These are phyloP conservation scores for Phytophthora lateralis DNA, from an alignment of 352 stramenopile genomes.

Conservation along the genomic window DNA sequence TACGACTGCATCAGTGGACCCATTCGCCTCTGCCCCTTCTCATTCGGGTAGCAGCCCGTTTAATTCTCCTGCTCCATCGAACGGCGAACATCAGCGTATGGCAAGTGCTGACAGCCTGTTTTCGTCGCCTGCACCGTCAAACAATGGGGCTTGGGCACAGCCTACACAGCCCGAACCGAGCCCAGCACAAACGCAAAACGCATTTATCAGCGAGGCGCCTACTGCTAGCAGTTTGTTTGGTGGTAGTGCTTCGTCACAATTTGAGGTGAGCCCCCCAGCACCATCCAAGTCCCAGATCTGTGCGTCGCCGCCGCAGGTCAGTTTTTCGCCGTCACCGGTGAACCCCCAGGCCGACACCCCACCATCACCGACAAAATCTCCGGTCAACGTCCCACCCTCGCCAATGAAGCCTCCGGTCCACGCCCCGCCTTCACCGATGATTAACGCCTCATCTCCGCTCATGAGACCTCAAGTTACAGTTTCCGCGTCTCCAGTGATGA, in stretches of 20 bases:
- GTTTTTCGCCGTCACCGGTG: slow-evolving; percentile 4
- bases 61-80: slow-evolving; percentile 16
- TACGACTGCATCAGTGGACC: slow-evolving; percentile 10
- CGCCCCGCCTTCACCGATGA: slow-evolving; percentile 10
- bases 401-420: slow-evolving; percentile 9
- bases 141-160: slow-evolving; percentile 23
- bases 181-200: slow-evolving; percentile 34
- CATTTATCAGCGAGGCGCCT: slow-evolving; percentile 38
- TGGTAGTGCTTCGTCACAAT: slow-evolving; percentile 13
- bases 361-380: slow-evolving; percentile 14
- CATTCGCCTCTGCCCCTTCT: slow-evolving; percentile 14
- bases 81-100: slow-evolving; percentile 16
- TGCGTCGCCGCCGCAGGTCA: slow-evolving; percentile 1
- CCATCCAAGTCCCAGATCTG: slow-evolving; percentile 1
- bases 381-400: slow-evolving; percentile 2
- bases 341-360: slow-evolving; percentile 9
- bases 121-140: slow-evolving; percentile 23
- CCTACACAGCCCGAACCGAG: slow-evolving; percentile 18
- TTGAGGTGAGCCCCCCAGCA: not conserved
- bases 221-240: slow-evolving; percentile 49
- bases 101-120: slow-evolving; percentile 40
- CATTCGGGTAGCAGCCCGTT: slow-evolving; percentile 26
- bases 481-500: slow-evolving; percentile 23
- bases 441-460: slow-evolving; percentile 12
- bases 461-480: slow-evolving; percentile 20